Conservation (phyloP, 306 rosid species). For the Cercis canadensis region DNA sequence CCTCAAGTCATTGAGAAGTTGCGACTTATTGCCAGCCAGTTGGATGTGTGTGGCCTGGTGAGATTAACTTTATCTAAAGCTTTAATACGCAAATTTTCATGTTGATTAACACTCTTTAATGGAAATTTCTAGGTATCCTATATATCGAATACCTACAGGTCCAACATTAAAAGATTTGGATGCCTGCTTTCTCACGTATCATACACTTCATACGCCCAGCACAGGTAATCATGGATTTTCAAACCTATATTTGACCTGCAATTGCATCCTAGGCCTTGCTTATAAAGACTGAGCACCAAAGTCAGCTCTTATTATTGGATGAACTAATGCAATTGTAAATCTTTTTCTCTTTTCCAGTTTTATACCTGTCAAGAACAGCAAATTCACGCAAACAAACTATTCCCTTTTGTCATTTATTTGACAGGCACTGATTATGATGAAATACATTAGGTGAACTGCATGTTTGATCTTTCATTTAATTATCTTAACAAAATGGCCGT, state of each 20-base stretch:
- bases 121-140: slow-evolving; percentile 81
- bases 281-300: slow-evolving; percentile 4
- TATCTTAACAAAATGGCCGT: neutral
- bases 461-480: neutral
- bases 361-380: neutral
- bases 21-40: slow-evolving; percentile 80
- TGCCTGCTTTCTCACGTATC: slow-evolving; percentile 92
- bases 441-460: slow-evolving; percentile 9
- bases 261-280: slow-evolving; percentile 25
- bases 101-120: slow-evolving; percentile 36
- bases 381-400: neutral
- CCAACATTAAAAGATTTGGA: slow-evolving; percentile 89
- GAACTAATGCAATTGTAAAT: slow-evolving; percentile 6
- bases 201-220: slow-evolving; percentile 73
- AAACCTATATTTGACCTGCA: slow-evolving; percentile 24
- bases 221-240: slow-evolving; percentile 58
- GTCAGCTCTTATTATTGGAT: slow-evolving; percentile 11
- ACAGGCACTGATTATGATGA: slow-evolving; percentile 3
- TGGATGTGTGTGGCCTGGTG: slow-evolving; percentile 98
- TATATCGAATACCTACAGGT: slow-evolving; percentile 89
- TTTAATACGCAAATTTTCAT: slow-evolving; percentile 26
- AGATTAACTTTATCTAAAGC: slow-evolving; percentile 32
- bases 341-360: slow-evolving; percentile 9
- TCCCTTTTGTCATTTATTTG: neutral
- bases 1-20: slow-evolving; percentile 79